A percentile compares a stretch with the other conserved stretches of the same genome.
These are phyloP conservation scores for Leonotis leonurus DNA, from an alignment of 257 asterid genomes.

Conservation along the genomic window DNA sequence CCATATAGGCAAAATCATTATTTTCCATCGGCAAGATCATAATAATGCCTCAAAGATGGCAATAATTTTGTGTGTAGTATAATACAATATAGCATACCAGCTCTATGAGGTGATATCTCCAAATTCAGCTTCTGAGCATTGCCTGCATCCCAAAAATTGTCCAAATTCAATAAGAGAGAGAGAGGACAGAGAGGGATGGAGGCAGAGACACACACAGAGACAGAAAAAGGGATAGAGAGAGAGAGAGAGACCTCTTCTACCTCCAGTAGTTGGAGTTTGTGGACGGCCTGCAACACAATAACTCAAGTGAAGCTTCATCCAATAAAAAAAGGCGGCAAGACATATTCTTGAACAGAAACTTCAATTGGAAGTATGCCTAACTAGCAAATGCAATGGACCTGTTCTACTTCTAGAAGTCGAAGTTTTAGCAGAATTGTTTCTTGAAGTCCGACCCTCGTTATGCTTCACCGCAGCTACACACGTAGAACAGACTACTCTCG, in stretches of 20 bases:
- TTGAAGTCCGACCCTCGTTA: slow-evolving; percentile 11
- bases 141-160: slow-evolving; percentile 20
- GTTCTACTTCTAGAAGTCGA: slow-evolving; percentile 19
- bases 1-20: not conserved
- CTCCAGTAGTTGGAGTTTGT: slow-evolving; percentile 4
- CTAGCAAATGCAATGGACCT: slow-evolving; percentile 7
- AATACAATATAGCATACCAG: slow-evolving; percentile 43
- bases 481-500: slow-evolving; percentile 17
- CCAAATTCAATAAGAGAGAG: not conserved
- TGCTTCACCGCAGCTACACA: slow-evolving; percentile 17
- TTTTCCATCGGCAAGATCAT: too few relatives aligned
- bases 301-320: not conserved
- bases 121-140: slow-evolving; percentile 42
- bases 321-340: not conserved
- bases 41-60: not conserved
- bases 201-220: not conserved
- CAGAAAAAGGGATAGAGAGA: not conserved
- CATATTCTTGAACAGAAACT: not conserved
- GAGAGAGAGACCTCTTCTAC: slow-evolving; percentile 11
- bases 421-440: slow-evolving; percentile 18
- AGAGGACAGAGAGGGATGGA: not conserved
- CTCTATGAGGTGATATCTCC: slow-evolving; percentile 93
- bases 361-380: not conserved
- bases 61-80: not conserved
- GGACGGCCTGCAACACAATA: slow-evolving; percentile 20